Evolutionary conservation across 495 filamentous ascomycete genomes (phyloP).

Genomic region (Pseudomonodictys pantanalensis): DNA sequence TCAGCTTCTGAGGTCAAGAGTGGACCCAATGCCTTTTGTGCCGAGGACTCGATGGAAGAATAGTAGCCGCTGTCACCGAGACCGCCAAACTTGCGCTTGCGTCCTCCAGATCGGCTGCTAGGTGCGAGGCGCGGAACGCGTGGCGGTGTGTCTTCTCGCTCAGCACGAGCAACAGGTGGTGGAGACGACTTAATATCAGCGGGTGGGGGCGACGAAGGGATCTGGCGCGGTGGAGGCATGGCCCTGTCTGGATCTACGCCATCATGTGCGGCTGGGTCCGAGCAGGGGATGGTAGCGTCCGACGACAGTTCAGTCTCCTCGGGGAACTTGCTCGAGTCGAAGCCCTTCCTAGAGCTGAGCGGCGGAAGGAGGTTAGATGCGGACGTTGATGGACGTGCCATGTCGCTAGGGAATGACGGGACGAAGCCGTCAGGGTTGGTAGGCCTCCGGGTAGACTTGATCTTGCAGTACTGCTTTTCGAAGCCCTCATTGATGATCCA

Average conservation of each 20-base stretch:
- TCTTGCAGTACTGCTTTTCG: constrained; percentile 83
- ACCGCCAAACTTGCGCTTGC: constrained; percentile 67
- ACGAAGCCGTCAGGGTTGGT: constrained; percentile 44
- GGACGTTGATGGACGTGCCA: constrained; percentile 33
- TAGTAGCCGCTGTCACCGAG: constrained; percentile 97
- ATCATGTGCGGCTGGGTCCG: constrained; percentile 69
- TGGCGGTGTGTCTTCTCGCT: constrained; percentile 71
- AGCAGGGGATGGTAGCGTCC: constrained; percentile 90
- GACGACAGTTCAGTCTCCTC: constrained; percentile 70
- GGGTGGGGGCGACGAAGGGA: constrained; percentile 60
- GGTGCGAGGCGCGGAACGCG: constrained; percentile 55
- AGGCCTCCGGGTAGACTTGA: constrained; percentile 64
- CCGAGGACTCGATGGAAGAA: constrained; percentile 94
- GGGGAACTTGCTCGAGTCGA: constrained; percentile 49
- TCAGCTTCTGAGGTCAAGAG: constrained; percentile 69
- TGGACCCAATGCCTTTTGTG: constrained; percentile 60
- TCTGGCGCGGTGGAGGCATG: constrained; percentile 40
- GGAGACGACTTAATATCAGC: constrained; percentile 79
- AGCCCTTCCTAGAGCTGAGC: constrained; percentile 30
- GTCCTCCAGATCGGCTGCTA: constrained; percentile 56
- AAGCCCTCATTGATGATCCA: constrained; percentile 89
- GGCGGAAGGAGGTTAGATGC: constrained; percentile 42
- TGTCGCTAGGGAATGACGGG: constrained; percentile 29
- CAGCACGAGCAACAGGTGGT: constrained; percentile 61
- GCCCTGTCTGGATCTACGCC: constrained; percentile 51